phyloP scores from a whole-genome alignment of 2,329 filamentous ascomycete species.

The Lecanoromycetidae sp. region DNA sequence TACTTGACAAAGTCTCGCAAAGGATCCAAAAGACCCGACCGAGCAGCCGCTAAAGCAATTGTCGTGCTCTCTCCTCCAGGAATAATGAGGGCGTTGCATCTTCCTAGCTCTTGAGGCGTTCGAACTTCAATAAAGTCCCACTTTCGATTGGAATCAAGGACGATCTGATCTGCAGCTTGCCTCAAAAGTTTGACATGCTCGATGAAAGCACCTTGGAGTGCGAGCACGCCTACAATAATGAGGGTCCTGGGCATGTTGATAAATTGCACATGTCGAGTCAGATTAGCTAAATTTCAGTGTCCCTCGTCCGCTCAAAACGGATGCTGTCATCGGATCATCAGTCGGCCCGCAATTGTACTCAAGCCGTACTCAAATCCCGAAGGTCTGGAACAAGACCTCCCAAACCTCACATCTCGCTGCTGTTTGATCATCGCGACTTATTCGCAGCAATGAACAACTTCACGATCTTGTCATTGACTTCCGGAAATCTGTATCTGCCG shows the following conservation, averaged over 20 bases:
- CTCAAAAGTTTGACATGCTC: slow-evolving; percentile 73
- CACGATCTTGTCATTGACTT: neutral
- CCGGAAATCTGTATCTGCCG: neutral
- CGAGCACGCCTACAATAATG: slow-evolving; percentile 51
- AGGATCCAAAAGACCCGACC: slow-evolving; percentile 71
- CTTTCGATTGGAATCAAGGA: slow-evolving; percentile 17
- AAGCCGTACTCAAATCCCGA: slow-evolving; percentile 5
- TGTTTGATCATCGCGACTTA: neutral
- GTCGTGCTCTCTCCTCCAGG: slow-evolving; percentile 93
- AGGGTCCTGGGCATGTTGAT: slow-evolving; percentile 8
- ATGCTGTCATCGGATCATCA: slow-evolving; percentile 4
- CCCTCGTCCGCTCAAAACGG: neutral
- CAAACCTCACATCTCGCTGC: neutral
- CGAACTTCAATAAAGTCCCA: slow-evolving; percentile 69
- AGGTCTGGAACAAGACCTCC: neutral
- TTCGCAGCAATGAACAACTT: neutral
- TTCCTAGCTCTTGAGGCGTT: slow-evolving; percentile 55
- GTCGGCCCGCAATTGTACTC: neutral
- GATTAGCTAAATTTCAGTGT: neutral
- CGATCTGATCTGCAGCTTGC: slow-evolving; percentile 48
- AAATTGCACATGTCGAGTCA: neutral
- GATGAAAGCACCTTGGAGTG: slow-evolving; percentile 84
- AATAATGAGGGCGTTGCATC: slow-evolving; percentile 73
- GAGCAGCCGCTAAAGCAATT: slow-evolving; percentile 74
- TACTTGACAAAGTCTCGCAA: slow-evolving; percentile 85